Percentiles rank a stretch among this genome's conserved stretches.
Evolutionary conservation across 257 asterid species (phyloP).

Genomic region (Lycium ferocissimum): DNA sequence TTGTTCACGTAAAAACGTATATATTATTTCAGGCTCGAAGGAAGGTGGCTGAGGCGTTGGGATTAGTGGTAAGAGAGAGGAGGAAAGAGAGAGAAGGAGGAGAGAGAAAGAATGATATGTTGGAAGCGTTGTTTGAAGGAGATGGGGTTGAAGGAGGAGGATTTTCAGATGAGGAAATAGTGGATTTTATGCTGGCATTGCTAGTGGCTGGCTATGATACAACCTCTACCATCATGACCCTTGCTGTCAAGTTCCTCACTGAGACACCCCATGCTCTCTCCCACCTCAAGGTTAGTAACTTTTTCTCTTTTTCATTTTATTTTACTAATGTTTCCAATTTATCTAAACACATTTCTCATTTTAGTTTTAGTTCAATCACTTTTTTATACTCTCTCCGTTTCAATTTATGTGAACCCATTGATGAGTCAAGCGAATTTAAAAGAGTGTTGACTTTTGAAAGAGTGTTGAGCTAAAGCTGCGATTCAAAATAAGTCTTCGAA

Average conservation of each 20-base stretch:
- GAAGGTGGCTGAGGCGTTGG: constrained; percentile 96
- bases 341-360: too few relatives aligned
- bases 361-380: too few relatives aligned
- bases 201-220: constrained; percentile 98
- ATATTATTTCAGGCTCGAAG: constrained; percentile 64
- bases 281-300: constrained; percentile 70
- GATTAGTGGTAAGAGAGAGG: constrained; percentile 81
- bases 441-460: too few relatives aligned
- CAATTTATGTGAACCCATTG: too few relatives aligned
- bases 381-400: too few relatives aligned
- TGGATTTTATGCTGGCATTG: constrained; percentile 89
- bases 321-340: too few relatives aligned
- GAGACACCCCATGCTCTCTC: constrained; percentile 80
- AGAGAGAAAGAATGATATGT: constrained; percentile 81
- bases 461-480: too few relatives aligned
- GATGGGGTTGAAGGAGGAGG: constrained; percentile 72
- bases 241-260: constrained; percentile 85
- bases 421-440: too few relatives aligned
- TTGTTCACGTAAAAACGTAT: too few relatives aligned
- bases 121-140: constrained; percentile 87
- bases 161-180: constrained; percentile 92
- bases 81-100: constrained; percentile 67
- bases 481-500: too few relatives aligned
- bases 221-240: constrained; percentile 93
- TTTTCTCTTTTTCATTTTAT: background rate